phyloP scores from a whole-genome alignment of 225 moss, liverwort and hornwort species.

The Rhytidiadelphus loreus region DNA sequence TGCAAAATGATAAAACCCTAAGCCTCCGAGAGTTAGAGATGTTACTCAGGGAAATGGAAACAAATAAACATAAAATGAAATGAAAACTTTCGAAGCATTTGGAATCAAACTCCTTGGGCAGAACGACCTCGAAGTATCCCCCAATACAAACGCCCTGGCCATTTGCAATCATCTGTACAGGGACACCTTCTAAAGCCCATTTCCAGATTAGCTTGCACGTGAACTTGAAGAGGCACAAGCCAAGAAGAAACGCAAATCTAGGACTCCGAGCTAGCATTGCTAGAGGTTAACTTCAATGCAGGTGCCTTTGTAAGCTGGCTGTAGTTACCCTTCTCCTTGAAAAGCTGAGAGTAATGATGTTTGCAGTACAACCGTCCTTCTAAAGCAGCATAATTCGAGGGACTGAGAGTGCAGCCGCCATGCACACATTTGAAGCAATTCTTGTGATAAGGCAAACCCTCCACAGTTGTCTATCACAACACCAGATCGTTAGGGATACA shows the following conservation, averaged over 20 bases:
- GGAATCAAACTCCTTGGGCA: constrained; percentile 23
- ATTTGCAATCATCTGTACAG: constrained; percentile 36
- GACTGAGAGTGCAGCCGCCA: constrained; percentile 85
- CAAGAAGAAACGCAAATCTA: constrained; percentile 15
- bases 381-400: constrained; percentile 89
- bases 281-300: constrained; percentile 56
- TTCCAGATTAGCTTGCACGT: constrained; percentile 34
- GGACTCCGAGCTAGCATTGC: constrained; percentile 38
- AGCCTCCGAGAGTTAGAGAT: constrained; percentile 21
- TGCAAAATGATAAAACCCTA: constrained; percentile 29
- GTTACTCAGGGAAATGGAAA: constrained; percentile 10
- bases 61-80: constrained; percentile 23
- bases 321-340: constrained; percentile 99
- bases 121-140: constrained; percentile 17
- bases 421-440: constrained; percentile 94
- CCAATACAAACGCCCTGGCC: constrained; percentile 25
- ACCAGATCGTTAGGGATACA: neutral
- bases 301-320: constrained; percentile 85
- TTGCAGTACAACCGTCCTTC: constrained; percentile 98
- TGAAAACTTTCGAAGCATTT: constrained; percentile 25
- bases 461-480: constrained; percentile 74
- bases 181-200: constrained; percentile 23
- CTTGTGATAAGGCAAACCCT: constrained; percentile 89
- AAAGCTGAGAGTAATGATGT: constrained; percentile 96
- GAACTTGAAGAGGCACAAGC: constrained; percentile 27